Evolutionary conservation across 768 basidiomycete genomes (phyloP).

Genomic region (Suillus decipiens): DNA sequence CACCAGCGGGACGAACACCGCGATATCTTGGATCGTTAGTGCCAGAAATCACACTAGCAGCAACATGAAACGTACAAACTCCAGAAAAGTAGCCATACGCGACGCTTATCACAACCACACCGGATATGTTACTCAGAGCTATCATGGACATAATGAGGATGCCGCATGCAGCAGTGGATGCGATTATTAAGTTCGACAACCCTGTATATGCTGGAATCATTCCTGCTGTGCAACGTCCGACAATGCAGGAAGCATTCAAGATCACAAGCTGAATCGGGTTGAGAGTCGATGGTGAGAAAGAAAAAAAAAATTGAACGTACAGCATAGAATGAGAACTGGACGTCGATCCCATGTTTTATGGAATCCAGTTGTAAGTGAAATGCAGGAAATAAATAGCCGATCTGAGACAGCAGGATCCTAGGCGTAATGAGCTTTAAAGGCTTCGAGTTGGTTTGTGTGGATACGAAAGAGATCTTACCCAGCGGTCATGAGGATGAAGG

Average conservation of each 20-base stretch:
- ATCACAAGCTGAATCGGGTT: constrained; percentile 44
- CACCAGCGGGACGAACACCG: constrained; percentile 44
- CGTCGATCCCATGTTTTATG: constrained; percentile 46
- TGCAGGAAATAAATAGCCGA: constrained; percentile 42
- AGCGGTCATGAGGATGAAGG: constrained; percentile 26
- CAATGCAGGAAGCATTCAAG: constrained; percentile 49
- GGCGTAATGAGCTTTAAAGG: not conserved
- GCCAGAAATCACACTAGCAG: not conserved
- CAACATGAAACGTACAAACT: constrained; percentile 30
- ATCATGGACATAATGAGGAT: constrained; percentile 47
- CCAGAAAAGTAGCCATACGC: constrained; percentile 54
- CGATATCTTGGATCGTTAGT: constrained; percentile 33
- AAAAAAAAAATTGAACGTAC: constrained; percentile 33
- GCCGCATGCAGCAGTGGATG: constrained; percentile 34
- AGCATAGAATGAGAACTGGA: constrained; percentile 54
- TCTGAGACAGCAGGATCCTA: constrained; percentile 24
- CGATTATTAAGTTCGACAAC: constrained; percentile 43
- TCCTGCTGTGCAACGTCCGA: constrained; percentile 50
- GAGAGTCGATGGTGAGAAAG: not conserved
- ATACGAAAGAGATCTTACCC: constrained; percentile 18
- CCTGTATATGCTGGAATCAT: constrained; percentile 42
- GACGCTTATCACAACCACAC: constrained; percentile 42
- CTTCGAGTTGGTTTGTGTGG: no score
- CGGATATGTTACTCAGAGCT: constrained; percentile 38
- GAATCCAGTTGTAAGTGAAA: constrained; percentile 62